These are phyloP conservation scores for Endotrypanum monterogeii DNA, from an alignment of 208 protist species.

Conservation along the genomic window DNA sequence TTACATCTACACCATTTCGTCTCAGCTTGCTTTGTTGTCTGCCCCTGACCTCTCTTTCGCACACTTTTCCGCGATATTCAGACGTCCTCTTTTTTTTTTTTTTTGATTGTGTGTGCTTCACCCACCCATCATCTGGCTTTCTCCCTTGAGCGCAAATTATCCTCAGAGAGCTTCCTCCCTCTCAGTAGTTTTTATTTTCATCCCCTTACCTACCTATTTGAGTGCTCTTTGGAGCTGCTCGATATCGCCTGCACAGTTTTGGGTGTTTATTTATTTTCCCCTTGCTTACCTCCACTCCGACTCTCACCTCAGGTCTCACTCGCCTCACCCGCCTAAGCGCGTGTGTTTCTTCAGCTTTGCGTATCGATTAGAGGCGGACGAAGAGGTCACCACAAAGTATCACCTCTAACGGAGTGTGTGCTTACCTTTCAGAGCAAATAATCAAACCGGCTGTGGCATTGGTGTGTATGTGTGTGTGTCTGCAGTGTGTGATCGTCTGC, in stretches of 20 bases:
- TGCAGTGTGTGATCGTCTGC: not conserved
- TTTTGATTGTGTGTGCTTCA: not conserved
- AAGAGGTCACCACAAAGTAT: not conserved
- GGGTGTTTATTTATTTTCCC: not conserved
- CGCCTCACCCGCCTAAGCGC: not conserved
- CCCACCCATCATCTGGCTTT: not conserved
- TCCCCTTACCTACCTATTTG: too few relatives aligned
- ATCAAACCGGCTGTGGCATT: not conserved
- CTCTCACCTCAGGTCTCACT: too few relatives aligned
- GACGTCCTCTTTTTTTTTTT: not conserved
- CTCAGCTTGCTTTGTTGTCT: too few relatives aligned
- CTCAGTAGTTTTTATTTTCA: not conserved
- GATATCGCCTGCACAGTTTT: too few relatives aligned
- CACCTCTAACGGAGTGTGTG: not conserved
- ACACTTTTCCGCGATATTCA: not conserved
- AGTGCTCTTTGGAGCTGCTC: too few relatives aligned
- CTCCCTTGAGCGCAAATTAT: not conserved
- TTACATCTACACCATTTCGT: not conserved
- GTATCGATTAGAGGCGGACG: not conserved
- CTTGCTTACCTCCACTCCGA: not conserved
- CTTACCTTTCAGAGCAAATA: not conserved
- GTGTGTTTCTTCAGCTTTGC: not conserved
- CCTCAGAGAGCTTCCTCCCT: not conserved
- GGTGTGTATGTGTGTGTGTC: not conserved
- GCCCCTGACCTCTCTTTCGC: not conserved